Evolutionary conservation across 352 stramenopile species (phyloP).

Genomic region (Phytophthora hybrid): DNA sequence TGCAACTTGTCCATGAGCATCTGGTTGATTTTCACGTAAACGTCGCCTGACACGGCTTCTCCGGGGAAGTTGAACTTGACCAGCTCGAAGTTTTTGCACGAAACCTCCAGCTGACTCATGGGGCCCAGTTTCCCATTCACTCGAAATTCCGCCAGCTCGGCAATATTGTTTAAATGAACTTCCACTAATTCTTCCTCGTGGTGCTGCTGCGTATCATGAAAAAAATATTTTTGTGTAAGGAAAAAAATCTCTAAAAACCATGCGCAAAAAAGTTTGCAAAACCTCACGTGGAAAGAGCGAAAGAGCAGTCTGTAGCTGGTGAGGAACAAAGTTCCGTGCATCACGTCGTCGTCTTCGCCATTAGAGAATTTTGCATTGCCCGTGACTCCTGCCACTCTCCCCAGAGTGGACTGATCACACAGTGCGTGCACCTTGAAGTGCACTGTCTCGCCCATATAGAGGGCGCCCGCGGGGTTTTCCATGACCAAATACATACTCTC

Average conservation of each 20-base stretch:
- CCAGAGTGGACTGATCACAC: slow-evolving; percentile 65
- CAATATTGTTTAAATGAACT: slow-evolving; percentile 78
- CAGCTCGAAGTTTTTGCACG: slow-evolving; percentile 90
- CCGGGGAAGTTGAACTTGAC: slow-evolving; percentile 81
- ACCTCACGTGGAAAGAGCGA: slow-evolving; percentile 70
- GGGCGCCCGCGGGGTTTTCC: slow-evolving; percentile 59
- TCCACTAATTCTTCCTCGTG: slow-evolving; percentile 64
- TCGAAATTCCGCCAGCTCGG: slow-evolving; percentile 72
- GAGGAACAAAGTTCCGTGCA: slow-evolving; percentile 79
- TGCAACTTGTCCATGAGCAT: slow-evolving; percentile 58
- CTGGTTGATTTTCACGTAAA: slow-evolving; percentile 78
- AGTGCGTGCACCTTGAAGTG: slow-evolving; percentile 79
- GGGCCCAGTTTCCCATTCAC: slow-evolving; percentile 49
- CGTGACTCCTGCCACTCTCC: slow-evolving; percentile 38
- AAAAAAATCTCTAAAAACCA: neutral
- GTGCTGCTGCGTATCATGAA: slow-evolving; percentile 25
- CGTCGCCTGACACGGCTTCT: slow-evolving; percentile 66
- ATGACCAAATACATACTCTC: slow-evolving; percentile 87
- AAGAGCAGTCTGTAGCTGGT: slow-evolving; percentile 81
- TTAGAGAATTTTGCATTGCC: slow-evolving; percentile 28
- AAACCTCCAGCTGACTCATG: slow-evolving; percentile 80
- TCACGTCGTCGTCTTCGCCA: slow-evolving; percentile 28
- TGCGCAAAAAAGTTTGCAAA: neutral
- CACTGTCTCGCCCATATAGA: slow-evolving; percentile 74
- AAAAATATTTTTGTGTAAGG: slow-evolving; percentile 3